These are phyloP conservation scores for Vickermania spadyakhi DNA, from an alignment of 208 protist species.

Conservation along the genomic window DNA sequence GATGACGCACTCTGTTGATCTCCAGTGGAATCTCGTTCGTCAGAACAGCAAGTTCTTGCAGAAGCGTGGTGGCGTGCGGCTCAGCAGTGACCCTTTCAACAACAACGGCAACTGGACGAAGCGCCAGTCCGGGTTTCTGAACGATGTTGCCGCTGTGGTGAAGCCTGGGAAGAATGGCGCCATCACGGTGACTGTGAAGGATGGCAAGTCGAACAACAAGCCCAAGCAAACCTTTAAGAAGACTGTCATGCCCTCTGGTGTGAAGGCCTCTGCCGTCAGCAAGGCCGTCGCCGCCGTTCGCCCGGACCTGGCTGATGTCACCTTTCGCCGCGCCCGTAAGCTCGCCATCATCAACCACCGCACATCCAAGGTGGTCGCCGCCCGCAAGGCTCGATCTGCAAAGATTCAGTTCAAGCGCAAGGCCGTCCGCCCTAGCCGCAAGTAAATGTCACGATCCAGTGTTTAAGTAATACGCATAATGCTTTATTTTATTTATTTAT, in stretches of 20 bases:
- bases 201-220: constrained; percentile 61
- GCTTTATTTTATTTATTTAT: constrained; percentile 6
- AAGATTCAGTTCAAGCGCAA: constrained; percentile 70
- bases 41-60: constrained; percentile 82
- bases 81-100: constrained; percentile 84
- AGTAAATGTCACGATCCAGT: constrained; percentile 12
- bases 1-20: constrained; percentile 81
- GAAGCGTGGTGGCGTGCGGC: constrained; percentile 68
- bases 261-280: constrained; percentile 66
- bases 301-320: constrained; percentile 67
- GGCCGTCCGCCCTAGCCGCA: constrained; percentile 55
- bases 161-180: constrained; percentile 55
- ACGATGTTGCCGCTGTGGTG: constrained; percentile 58
- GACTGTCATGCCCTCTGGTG: constrained; percentile 45
- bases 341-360: constrained; percentile 46
- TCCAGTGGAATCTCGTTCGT: constrained; percentile 77
- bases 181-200: constrained; percentile 65
- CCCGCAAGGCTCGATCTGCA: constrained; percentile 72
- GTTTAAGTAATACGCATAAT: background rate
- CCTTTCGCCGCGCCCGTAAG: constrained; percentile 74
- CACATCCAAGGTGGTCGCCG: constrained; percentile 52
- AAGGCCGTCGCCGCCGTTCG: constrained; percentile 60
- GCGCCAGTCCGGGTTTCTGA: constrained; percentile 73
- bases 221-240: constrained; percentile 72
- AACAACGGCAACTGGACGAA: constrained; percentile 86